Evolutionary conservation across 495 filamentous ascomycete genomes (phyloP).

Genomic region (Lasiosphaeris hirsuta): DNA sequence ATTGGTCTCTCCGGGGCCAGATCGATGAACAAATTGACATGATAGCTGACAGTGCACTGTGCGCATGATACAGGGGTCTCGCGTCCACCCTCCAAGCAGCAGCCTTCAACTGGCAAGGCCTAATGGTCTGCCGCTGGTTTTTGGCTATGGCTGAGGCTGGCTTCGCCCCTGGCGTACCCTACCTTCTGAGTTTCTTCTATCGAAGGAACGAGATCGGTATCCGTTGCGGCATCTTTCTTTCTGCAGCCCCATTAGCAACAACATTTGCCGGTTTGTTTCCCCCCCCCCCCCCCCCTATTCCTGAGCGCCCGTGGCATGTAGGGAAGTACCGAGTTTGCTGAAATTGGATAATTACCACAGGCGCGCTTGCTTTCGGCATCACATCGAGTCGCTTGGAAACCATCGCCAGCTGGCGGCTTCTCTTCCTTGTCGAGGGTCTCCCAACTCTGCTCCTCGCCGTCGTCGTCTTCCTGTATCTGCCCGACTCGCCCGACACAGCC

Average conservation of each 20-base stretch:
- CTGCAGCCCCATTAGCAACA: slow-evolving; percentile 75
- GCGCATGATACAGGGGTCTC: slow-evolving; percentile 47
- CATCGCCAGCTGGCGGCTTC: slow-evolving; percentile 71
- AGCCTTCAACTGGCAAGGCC: slow-evolving; percentile 56
- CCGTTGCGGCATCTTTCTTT: slow-evolving; percentile 71
- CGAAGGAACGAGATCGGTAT: slow-evolving; percentile 72
- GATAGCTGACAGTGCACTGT: not conserved
- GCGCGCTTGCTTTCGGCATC: slow-evolving; percentile 79
- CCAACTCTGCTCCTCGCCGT: slow-evolving; percentile 66
- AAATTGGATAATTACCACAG: no score
- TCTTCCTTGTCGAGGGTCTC: slow-evolving; percentile 81
- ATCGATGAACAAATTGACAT: not conserved
- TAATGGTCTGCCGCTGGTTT: slow-evolving; percentile 67
- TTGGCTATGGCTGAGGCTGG: slow-evolving; percentile 66
- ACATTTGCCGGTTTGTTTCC: slow-evolving; percentile 59
- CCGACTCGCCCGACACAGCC: slow-evolving; percentile 67
- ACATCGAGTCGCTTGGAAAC: slow-evolving; percentile 59
- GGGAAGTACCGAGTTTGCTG: no score
- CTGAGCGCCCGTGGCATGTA: no score
- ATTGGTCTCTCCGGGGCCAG: not conserved
- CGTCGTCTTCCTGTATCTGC: slow-evolving; percentile 64
- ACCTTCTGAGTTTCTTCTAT: slow-evolving; percentile 81
- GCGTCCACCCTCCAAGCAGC: slow-evolving; percentile 59
- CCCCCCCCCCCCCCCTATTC: no score
- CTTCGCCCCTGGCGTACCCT: slow-evolving; percentile 70